Evolutionary conservation across 2,329 filamentous ascomycete genomes (phyloP).

Genomic region (Fusarium verticillioides): DNA sequence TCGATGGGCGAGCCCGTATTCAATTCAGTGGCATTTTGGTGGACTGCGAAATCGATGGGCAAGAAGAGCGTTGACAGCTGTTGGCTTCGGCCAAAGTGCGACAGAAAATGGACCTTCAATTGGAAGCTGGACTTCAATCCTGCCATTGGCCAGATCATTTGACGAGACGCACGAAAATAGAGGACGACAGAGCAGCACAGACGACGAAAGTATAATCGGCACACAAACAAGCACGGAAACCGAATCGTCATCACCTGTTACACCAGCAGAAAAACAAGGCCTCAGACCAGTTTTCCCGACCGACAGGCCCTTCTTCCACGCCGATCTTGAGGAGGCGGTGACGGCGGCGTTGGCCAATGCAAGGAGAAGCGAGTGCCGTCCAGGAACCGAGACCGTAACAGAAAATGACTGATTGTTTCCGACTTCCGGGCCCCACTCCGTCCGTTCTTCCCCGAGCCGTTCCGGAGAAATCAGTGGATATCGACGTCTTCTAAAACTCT

Average conservation of each 20-base stretch:
- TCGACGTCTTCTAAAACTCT: background rate
- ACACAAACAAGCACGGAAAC: slow-evolving; percentile 10
- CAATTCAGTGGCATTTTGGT: slow-evolving; percentile 65
- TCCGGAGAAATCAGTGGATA: slow-evolving; percentile 4
- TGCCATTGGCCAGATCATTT: slow-evolving; percentile 47
- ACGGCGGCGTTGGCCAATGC: slow-evolving; percentile 43
- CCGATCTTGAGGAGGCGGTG: slow-evolving; percentile 57
- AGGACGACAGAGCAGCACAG: background rate
- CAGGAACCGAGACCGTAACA: background rate
- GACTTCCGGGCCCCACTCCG: slow-evolving; percentile 8
- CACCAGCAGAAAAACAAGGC: background rate
- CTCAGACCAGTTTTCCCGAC: slow-evolving; percentile 51
- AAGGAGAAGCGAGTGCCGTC: slow-evolving; percentile 15
- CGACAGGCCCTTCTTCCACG: slow-evolving; percentile 61
- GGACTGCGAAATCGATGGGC: slow-evolving; percentile 67
- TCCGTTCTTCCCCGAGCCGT: background rate
- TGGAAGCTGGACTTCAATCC: slow-evolving; percentile 49
- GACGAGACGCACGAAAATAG: background rate
- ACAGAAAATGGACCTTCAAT: slow-evolving; percentile 43
- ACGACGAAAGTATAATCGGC: slow-evolving; percentile 2
- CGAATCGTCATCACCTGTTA: background rate
- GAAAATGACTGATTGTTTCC: slow-evolving; percentile 3
- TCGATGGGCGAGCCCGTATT: slow-evolving; percentile 60
- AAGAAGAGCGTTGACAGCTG: slow-evolving; percentile 64
- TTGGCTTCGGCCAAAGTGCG: slow-evolving; percentile 64